phyloP scores from a whole-genome alignment of 2,329 filamentous ascomycete species.

The Exophiala spinifera region DNA sequence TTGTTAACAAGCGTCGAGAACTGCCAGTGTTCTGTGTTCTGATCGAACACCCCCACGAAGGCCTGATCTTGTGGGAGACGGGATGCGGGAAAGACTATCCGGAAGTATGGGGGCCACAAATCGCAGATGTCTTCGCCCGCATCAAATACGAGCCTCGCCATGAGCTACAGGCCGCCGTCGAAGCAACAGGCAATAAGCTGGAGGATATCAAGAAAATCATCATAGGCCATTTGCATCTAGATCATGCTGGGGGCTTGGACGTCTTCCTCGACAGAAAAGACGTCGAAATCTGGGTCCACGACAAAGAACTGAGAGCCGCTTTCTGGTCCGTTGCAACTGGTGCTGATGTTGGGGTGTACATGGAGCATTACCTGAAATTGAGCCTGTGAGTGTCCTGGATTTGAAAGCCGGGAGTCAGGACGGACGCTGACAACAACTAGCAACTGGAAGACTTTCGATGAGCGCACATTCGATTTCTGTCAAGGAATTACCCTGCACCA shows the following conservation, averaged over 20 bases:
- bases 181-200: constrained; percentile 29
- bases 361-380: constrained; percentile 29
- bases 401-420: neutral
- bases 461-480: constrained; percentile 28
- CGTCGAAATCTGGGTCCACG: constrained; percentile 29
- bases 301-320: constrained; percentile 22
- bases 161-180: constrained; percentile 26
- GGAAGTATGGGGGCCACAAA: constrained; percentile 26
- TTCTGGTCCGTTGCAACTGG: constrained; percentile 29
- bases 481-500: constrained; percentile 29
- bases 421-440: constrained; percentile 8
- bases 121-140: constrained; percentile 25
- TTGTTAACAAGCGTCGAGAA: constrained; percentile 76
- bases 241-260: constrained; percentile 28
- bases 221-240: constrained; percentile 28
- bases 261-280: constrained; percentile 26
- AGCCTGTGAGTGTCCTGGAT: constrained; percentile 22
- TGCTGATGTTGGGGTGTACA: constrained; percentile 27
- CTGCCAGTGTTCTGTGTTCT: constrained; percentile 63
- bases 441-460: constrained; percentile 30
- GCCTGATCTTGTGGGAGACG: constrained; percentile 29
- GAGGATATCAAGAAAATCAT: constrained; percentile 31
- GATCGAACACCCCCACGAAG: constrained; percentile 29
- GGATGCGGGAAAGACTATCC: constrained; percentile 30
- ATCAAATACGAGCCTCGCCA: constrained; percentile 26